A percentile compares a stretch with the other conserved stretches of the same genome.
Conservation (phyloP, 2,329 filamentous ascomycete species). For the Coniella lustricola region DNA sequence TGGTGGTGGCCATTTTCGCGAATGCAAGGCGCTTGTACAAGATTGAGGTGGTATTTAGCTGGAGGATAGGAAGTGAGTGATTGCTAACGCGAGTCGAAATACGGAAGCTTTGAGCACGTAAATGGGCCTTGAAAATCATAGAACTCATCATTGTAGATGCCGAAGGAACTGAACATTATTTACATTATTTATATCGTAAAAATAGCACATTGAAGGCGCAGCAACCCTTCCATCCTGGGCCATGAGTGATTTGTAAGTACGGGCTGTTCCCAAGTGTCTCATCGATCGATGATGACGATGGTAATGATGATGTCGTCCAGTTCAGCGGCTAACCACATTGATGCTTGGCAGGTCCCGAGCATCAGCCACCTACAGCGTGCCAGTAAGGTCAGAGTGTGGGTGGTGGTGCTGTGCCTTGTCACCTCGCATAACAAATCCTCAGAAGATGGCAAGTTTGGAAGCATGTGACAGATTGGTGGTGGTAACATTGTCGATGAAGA, state of each 20-base stretch:
- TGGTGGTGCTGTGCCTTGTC: too few species aligned
- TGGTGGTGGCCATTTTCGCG: background rate
- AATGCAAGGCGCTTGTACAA: background rate
- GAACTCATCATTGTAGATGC: background rate
- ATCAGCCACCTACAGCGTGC: background rate
- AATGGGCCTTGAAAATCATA: background rate
- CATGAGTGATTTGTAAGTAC: background rate
- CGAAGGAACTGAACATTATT: too few species aligned
- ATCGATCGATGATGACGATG: background rate
- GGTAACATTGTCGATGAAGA: too few species aligned
- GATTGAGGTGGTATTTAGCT: background rate
- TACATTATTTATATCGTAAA: slow-evolving; percentile 5
- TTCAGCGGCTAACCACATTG: too few species aligned
- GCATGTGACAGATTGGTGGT: too few species aligned
- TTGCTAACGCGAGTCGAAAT: background rate
- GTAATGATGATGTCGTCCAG: background rate
- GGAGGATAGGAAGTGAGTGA: background rate
- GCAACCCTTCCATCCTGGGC: background rate
- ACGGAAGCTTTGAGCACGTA: background rate
- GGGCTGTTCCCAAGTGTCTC: too few species aligned
- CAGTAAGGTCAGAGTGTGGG: too few species aligned
- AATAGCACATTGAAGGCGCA: background rate
- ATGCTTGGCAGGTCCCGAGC: too few species aligned
- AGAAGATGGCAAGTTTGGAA: too few species aligned
- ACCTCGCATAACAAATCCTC: too few species aligned